A percentile compares a stretch with the other conserved stretches of the same genome.
These are phyloP conservation scores for Solanum bulbocastanum DNA, from an alignment of 257 asterid species.

Conservation along the genomic window DNA sequence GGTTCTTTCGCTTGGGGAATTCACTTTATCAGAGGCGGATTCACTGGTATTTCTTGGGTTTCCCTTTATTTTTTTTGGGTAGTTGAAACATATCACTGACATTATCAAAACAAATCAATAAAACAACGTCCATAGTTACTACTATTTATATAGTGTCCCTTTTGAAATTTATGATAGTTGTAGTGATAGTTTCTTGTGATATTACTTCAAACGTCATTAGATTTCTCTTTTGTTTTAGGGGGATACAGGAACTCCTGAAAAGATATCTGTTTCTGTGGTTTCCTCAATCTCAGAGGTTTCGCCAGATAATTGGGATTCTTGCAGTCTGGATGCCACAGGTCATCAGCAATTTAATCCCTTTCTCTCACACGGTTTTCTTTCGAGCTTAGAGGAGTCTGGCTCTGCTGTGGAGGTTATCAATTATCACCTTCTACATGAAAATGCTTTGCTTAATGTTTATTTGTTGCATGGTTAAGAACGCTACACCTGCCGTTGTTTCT, in stretches of 20 bases:
- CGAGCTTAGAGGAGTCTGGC: constrained; percentile 87
- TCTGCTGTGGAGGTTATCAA: constrained; percentile 70
- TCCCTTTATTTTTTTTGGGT: not conserved
- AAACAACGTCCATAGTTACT: not conserved
- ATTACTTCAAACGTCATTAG: not conserved
- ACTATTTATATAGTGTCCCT: not conserved
- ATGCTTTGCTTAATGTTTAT: not conserved
- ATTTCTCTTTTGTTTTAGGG: constrained; percentile 31
- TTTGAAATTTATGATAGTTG: not conserved
- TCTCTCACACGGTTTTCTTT: constrained; percentile 73
- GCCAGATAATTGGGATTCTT: constrained; percentile 80
- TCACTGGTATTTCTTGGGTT: constrained; percentile 35
- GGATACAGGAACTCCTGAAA: constrained; percentile 18
- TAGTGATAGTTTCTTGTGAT: not conserved
- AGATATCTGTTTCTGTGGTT: constrained; percentile 66
- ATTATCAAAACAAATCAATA: not conserved
- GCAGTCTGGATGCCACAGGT: constrained; percentile 65
- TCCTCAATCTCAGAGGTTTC: constrained; percentile 70
- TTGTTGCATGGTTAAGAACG: not conserved
- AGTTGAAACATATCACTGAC: not conserved
- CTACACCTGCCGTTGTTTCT: not conserved
- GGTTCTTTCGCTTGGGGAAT: constrained; percentile 54
- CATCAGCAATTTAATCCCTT: constrained; percentile 68
- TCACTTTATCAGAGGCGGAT: constrained; percentile 38
- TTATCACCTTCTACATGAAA: constrained; percentile 8